Evolutionary conservation across 306 rosid species (phyloP), one percentile per base, ranked within the genome.

Genomic region (Calophaca sinica): DNA sequence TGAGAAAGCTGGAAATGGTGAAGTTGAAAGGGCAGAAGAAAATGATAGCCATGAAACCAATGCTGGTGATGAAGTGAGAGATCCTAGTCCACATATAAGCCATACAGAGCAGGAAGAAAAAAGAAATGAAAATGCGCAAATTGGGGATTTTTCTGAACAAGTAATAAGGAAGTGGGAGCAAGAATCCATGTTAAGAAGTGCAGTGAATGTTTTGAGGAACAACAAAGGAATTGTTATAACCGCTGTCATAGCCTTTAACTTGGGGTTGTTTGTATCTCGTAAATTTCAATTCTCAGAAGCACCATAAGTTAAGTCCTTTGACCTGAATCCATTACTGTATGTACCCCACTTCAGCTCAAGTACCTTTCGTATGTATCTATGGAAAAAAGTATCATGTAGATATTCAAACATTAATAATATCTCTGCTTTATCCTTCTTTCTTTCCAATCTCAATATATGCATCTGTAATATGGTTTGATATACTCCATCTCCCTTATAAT

Each of bases 191-290:
- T 49, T 86, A 36, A 75, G 36, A 76, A 76, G 32, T 76, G 80
- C 85, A 58, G 32, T 35, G 35, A 62, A 75, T 31, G 54, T 81
- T 60, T 58, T 88, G 80, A 77, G 44, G 3, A 74, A 77, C 42
- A 86, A 88, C 87, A 90, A 78, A 83, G 85, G 80, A 63, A 77
- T 85, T 54, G 72, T 90, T 28, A 29, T 82, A 26, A 78, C 94
- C 39, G 94, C 92, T 28, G 54, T 81, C 8, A 1, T 90, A 54
- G 94, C 94, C 3, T 90, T 92, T 72, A 86, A 92, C 13, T 54
- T 92, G 15, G 92, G 93, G 66, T 2, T 88, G 62, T 70, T 79
- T 0, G 55, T 84, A 46, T 79, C 91, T 79, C 81, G 72, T 1
- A 59, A 78, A 69, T 76, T 82, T 46, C 50, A 80, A 75, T 82